Percentiles rank a stretch among this genome's conserved stretches.
Conservation (phyloP, 2,329 filamentous ascomycete species). For the Colletotrichum agaves region DNA sequence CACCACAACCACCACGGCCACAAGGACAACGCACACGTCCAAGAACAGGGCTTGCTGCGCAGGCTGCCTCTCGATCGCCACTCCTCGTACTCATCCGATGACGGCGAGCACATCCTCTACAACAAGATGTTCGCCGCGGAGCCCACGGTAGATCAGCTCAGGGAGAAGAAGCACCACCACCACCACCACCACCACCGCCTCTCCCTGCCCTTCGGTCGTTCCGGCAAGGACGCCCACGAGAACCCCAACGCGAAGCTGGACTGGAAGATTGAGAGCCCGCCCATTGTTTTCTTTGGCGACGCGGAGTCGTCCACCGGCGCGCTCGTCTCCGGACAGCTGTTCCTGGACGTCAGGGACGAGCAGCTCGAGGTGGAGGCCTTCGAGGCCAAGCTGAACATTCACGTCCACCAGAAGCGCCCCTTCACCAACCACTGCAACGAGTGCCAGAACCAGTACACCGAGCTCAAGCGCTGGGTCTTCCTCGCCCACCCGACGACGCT, state of each 20-base stretch:
- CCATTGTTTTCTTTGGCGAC: constrained; percentile 83
- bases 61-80: constrained; percentile 30
- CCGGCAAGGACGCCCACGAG: constrained; percentile 51
- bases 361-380: constrained; percentile 68
- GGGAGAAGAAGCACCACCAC: constrained; percentile 49
- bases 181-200: constrained; percentile 53
- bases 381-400: constrained; percentile 76
- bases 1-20: constrained; percentile 10
- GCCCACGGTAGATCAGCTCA: constrained; percentile 36
- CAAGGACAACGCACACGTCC: constrained; percentile 13
- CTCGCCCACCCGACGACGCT: constrained; percentile 66
- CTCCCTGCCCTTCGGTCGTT: constrained; percentile 51
- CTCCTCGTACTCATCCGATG: constrained; percentile 36
- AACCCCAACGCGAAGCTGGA: constrained; percentile 56
- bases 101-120: constrained; percentile 37
- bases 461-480: constrained; percentile 84
- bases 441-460: constrained; percentile 77
- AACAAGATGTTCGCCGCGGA: constrained; percentile 35
- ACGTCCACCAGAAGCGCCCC: constrained; percentile 82
- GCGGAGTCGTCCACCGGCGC: constrained; percentile 83
- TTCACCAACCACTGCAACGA: constrained; percentile 82
- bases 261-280: constrained; percentile 84
- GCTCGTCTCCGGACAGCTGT: constrained; percentile 84
- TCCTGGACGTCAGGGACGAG: constrained; percentile 76
- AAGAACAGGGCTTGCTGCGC: constrained; percentile 29